Conservation (phyloP, 345 rosid genomes). For the Capsella bursapastoris region DNA sequence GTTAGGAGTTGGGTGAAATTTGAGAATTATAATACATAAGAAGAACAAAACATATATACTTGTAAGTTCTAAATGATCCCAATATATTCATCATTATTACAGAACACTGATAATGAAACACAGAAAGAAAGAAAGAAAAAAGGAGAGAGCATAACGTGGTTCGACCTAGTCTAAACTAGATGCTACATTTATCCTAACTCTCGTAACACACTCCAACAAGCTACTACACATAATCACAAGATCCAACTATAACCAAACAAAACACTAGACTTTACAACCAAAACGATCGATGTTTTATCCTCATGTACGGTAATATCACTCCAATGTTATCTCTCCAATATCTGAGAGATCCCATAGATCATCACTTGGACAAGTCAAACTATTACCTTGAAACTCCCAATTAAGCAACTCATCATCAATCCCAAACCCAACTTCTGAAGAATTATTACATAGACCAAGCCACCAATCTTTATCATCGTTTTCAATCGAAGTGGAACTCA, state of each 20-base stretch:
- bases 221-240: constrained; percentile 19
- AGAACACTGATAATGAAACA: neutral
- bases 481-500: constrained; percentile 46
- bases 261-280: constrained; percentile 29
- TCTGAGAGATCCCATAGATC: constrained; percentile 43
- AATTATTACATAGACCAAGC: constrained; percentile 22
- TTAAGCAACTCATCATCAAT: constrained; percentile 48
- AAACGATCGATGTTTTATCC: constrained; percentile 12
- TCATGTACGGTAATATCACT: constrained; percentile 5
- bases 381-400: constrained; percentile 43
- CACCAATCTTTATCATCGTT: constrained; percentile 38
- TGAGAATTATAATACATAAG: too few species aligned
- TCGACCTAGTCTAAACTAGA: constrained; percentile 23
- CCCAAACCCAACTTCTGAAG: constrained; percentile 37
- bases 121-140: neutral
- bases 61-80: neutral
- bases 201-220: constrained; percentile 15
- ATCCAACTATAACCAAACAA: constrained; percentile 32
- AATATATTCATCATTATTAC: constrained; percentile 14
- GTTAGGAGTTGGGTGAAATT: too few species aligned
- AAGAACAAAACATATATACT: too few species aligned
- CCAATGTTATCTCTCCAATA: constrained; percentile 35
- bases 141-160: neutral
- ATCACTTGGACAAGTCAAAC: constrained; percentile 32
- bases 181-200: constrained; percentile 21